These are phyloP conservation scores for Ballota nigra DNA, from an alignment of 257 asterid species.

Conservation along the genomic window DNA sequence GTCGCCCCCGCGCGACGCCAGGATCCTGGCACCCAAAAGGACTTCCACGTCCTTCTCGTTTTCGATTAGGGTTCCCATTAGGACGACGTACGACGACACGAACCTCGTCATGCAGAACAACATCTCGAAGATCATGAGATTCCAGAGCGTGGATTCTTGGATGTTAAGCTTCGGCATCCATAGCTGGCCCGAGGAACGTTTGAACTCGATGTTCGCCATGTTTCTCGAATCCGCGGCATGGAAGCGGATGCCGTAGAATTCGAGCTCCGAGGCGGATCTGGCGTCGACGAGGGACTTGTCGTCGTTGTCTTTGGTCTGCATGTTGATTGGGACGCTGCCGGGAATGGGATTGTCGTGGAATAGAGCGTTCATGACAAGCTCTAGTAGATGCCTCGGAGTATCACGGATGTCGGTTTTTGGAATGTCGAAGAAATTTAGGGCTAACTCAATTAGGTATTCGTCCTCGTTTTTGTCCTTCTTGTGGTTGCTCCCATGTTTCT, in stretches of 20 bases:
- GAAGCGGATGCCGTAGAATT: constrained; percentile 8
- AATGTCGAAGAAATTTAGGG: constrained; percentile 14
- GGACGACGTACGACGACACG: constrained; percentile 10
- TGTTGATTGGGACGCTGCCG: background rate
- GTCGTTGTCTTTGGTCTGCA: no score
- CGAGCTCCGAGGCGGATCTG: constrained; percentile 18
- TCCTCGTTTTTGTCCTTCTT: no score
- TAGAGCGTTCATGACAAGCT: constrained; percentile 11
- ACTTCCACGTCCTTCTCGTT: constrained; percentile 16
- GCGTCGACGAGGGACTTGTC: background rate
- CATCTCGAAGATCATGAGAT: constrained; percentile 18
- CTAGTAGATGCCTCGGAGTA: constrained; percentile 9
- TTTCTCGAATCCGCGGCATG: background rate
- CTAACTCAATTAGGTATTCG: background rate
- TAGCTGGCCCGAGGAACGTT: background rate
- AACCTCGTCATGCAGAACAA: background rate
- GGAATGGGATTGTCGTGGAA: background rate
- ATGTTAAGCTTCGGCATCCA: background rate
- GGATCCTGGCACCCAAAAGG: background rate
- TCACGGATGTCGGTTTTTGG: background rate
- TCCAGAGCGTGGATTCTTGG: constrained; percentile 19
- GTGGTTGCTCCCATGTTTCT: no score
- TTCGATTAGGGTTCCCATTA: constrained; percentile 15
- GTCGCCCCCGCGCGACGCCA: background rate
- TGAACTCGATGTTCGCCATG: constrained; percentile 2